Percentiles rank a stretch among this genome's conserved stretches.
Conservation (phyloP, 805 yeast species). For the Candida sithepensis region DNA sequence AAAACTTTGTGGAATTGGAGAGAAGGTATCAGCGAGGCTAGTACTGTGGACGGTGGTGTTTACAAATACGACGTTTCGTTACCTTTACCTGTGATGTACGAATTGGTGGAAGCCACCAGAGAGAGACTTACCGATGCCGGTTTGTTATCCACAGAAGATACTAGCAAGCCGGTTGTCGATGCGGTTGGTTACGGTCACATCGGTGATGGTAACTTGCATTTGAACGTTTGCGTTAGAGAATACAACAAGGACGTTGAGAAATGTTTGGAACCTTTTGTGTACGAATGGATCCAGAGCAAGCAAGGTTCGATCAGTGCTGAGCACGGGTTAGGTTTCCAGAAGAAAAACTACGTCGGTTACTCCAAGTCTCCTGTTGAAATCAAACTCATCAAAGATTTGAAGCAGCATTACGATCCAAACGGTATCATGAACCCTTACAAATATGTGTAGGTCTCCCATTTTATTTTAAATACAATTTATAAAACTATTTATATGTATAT, state of each 20-base stretch:
- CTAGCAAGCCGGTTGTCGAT: constrained; percentile 70
- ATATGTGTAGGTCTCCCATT: constrained; percentile 34
- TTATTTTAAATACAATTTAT: no score
- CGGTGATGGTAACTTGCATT: constrained; percentile 95
- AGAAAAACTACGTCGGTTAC: constrained; percentile 84
- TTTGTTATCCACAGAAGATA: constrained; percentile 59
- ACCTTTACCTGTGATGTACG: constrained; percentile 78
- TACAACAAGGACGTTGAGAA: constrained; percentile 77
- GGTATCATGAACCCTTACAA: constrained; percentile 94
- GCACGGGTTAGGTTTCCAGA: constrained; percentile 96
- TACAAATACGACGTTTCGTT: constrained; percentile 95
- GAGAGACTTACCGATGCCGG: constrained; percentile 52
- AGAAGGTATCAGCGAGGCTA: constrained; percentile 88
- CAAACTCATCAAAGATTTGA: constrained; percentile 70
- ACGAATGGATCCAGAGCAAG: constrained; percentile 74
- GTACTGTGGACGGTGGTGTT: constrained; percentile 85
- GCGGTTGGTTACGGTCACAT: constrained; percentile 98
- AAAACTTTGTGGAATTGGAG: constrained; percentile 91
- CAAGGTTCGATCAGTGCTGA: constrained; percentile 95
- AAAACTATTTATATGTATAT: no score
- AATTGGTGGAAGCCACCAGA: constrained; percentile 75
- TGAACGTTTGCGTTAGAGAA: constrained; percentile 85
- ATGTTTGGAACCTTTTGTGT: constrained; percentile 88
- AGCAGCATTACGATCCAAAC: constrained; percentile 84
- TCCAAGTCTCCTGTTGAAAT: constrained; percentile 74